These are phyloP conservation scores for Candida arabinofermentans DNA, from an alignment of 805 yeast genomes.

Conservation along the genomic window DNA sequence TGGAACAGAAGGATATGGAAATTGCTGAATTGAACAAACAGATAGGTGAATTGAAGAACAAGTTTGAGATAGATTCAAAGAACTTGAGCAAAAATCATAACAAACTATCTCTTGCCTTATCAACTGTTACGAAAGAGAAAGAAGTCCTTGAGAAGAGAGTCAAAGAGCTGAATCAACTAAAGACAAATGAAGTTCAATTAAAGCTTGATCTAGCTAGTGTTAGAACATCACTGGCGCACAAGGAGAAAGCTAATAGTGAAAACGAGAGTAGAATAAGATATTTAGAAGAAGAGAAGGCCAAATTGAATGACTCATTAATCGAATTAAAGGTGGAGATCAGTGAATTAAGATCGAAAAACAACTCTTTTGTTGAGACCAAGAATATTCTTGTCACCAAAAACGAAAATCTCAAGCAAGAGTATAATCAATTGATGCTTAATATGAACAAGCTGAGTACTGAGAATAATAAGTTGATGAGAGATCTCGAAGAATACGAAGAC, in stretches of 20 bases:
- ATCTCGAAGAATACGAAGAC: slow-evolving; percentile 36
- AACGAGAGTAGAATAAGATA: slow-evolving; percentile 33
- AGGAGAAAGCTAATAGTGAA: slow-evolving; percentile 39
- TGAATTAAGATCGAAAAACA: slow-evolving; percentile 36
- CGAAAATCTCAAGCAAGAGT: slow-evolving; percentile 33
- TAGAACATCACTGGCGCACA: slow-evolving; percentile 40
- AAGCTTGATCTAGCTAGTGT: slow-evolving; percentile 47
- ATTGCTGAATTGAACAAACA: slow-evolving; percentile 16
- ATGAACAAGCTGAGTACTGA: slow-evolving; percentile 39
- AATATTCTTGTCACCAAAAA: slow-evolving; percentile 38
- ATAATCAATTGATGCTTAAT: slow-evolving; percentile 33
- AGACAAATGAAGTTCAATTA: slow-evolving; percentile 38
- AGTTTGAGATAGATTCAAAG: slow-evolving; percentile 20
- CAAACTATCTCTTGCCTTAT: slow-evolving; percentile 28
- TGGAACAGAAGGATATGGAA: slow-evolving; percentile 14
- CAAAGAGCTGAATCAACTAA: slow-evolving; percentile 38
- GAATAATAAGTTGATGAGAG: slow-evolving; percentile 37
- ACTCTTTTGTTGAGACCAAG: slow-evolving; percentile 35
- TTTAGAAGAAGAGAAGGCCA: slow-evolving; percentile 37
- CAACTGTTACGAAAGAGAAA: slow-evolving; percentile 35
- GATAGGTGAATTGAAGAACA: slow-evolving; percentile 14
- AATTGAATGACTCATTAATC: slow-evolving; percentile 35
- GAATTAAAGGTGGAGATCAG: slow-evolving; percentile 38
- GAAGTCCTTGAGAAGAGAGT: slow-evolving; percentile 19
- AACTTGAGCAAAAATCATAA: slow-evolving; percentile 26